Percentiles rank a stretch among this genome's conserved stretches.
Evolutionary conservation across 2,329 filamentous ascomycete genomes (phyloP).

Genomic region (Diaporthe amygdali): DNA sequence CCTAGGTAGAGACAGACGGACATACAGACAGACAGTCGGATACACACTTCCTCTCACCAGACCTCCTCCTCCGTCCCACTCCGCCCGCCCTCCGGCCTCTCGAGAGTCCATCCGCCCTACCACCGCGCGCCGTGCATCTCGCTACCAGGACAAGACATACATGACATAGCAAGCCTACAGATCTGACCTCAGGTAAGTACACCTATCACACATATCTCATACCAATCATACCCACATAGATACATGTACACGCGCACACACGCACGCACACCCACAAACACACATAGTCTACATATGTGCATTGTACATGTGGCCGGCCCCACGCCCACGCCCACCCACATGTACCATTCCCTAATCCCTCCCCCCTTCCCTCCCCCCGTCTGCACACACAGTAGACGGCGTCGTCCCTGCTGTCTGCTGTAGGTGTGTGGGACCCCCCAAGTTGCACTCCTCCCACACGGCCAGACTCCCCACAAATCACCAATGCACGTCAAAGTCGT

Average conservation of each 20-base stretch:
- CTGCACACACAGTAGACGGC: neutral
- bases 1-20: too few species aligned
- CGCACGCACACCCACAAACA: too few species aligned
- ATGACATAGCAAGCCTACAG: neutral
- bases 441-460: neutral
- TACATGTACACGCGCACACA: neutral
- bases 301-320: conserved; percentile 4
- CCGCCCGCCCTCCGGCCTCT: conserved; percentile 4
- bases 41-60: neutral
- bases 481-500: neutral
- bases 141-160: neutral
- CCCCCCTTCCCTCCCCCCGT: neutral
- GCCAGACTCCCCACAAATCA: neutral
- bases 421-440: neutral
- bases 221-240: too few species aligned
- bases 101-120: neutral
- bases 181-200: neutral
- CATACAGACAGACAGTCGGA: neutral
- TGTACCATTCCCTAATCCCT: neutral
- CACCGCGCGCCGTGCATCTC: neutral
- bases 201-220: neutral
- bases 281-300: neutral
- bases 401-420: too few species aligned
- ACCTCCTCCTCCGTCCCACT: conserved; percentile 6
- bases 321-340: neutral